Evolutionary conservation across 2,329 filamentous ascomycete genomes (phyloP).

Genomic region (Bipolaris zeicola): DNA sequence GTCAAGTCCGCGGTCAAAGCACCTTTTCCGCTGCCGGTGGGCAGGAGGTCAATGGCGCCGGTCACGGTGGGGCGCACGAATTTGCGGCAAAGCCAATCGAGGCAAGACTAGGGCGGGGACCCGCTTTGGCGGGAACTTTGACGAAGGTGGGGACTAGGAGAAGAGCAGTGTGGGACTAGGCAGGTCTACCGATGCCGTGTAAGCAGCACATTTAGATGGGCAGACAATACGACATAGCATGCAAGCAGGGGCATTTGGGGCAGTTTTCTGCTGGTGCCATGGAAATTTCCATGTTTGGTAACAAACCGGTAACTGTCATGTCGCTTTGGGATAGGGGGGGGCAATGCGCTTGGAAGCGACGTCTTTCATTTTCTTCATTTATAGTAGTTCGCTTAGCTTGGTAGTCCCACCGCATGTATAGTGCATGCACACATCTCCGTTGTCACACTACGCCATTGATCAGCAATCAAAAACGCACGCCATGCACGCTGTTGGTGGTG

Average conservation of each 20-base stretch:
- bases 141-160: slow-evolving; percentile 3
- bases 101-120: slow-evolving; percentile 40
- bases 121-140: slow-evolving; percentile 15
- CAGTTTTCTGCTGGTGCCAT: neutral
- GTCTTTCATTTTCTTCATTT: neutral
- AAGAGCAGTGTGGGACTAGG: slow-evolving; percentile 1
- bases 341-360: neutral
- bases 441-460: slow-evolving; percentile 5
- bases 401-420: neutral
- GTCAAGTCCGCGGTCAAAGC: slow-evolving; percentile 15
- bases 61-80: slow-evolving; percentile 15
- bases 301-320: neutral
- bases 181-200: slow-evolving; percentile 13
- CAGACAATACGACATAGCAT: slow-evolving; percentile 18
- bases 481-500: slow-evolving; percentile 8
- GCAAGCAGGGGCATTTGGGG: neutral
- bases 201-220: slow-evolving; percentile 13
- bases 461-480: neutral
- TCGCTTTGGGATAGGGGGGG: neutral
- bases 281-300: no score
- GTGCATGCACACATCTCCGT: neutral
- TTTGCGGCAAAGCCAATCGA: slow-evolving; percentile 33
- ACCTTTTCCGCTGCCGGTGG: slow-evolving; percentile 9
- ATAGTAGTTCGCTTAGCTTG: neutral
- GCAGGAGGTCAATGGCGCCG: slow-evolving; percentile 4